Conservation (phyloP, 2,329 filamentous ascomycete genomes). For the Fusarium luffae region DNA sequence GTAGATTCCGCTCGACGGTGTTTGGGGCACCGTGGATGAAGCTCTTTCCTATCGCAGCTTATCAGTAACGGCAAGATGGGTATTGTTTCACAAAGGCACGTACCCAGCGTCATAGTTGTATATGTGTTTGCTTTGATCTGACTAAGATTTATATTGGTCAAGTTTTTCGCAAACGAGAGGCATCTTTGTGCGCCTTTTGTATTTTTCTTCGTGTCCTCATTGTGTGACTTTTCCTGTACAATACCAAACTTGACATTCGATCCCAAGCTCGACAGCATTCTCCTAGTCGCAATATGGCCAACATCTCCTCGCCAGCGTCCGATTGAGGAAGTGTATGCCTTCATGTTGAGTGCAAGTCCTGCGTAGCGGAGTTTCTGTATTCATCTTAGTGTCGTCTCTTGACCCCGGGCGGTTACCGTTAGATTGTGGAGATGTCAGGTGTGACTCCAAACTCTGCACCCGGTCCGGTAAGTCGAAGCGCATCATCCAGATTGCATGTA, state of each 20-base stretch:
- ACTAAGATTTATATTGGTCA: neutral
- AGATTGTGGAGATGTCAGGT: conserved; percentile 2
- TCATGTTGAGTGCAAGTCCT: neutral
- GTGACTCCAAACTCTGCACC: neutral
- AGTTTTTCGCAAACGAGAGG: neutral
- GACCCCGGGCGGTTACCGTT: neutral
- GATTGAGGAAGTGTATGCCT: neutral
- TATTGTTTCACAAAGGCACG: neutral
- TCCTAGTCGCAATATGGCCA: neutral
- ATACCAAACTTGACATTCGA: neutral
- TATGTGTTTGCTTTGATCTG: neutral
- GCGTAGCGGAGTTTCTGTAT: neutral
- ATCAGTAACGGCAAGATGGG: neutral
- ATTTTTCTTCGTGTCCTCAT: neutral
- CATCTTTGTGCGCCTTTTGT: neutral
- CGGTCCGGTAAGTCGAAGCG: conserved; percentile 11
- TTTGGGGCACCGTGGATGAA: neutral
- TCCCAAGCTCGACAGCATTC: neutral
- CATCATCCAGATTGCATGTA: neutral
- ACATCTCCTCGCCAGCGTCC: neutral
- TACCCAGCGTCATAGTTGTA: neutral
- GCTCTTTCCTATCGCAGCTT: neutral
- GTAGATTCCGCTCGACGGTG: neutral
- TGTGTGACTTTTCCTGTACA: neutral
- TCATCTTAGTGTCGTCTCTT: neutral